Evolutionary conservation across 768 basidiomycete genomes (phyloP).

Genomic region (Pisolithus orientalis): DNA sequence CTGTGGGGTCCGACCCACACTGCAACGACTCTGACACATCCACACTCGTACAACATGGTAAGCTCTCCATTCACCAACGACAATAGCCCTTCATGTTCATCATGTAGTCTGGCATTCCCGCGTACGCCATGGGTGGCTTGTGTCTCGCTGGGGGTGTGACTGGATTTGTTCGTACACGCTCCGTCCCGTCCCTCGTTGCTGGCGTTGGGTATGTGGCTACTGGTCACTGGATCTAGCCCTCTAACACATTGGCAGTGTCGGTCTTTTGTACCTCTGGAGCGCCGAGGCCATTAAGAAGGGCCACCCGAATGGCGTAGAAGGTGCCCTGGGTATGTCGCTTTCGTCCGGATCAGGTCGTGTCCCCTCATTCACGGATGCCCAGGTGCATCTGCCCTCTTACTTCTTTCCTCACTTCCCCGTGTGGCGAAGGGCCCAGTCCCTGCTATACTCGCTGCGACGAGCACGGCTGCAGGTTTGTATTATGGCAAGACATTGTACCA

Average conservation of each 20-base stretch:
- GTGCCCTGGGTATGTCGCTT: constrained; percentile 58
- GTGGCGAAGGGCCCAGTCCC: constrained; percentile 72
- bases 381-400: constrained; percentile 74
- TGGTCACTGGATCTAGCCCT: neutral
- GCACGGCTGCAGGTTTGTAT: constrained; percentile 55
- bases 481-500: constrained; percentile 57
- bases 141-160: constrained; percentile 74
- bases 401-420: constrained; percentile 71
- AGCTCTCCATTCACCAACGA: constrained; percentile 15
- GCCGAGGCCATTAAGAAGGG: constrained; percentile 72
- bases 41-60: constrained; percentile 16
- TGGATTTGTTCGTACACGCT: constrained; percentile 66
- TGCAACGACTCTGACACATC: too few relatives aligned
- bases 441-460: constrained; percentile 51
- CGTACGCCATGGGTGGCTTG: constrained; percentile 68
- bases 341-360: neutral
- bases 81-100: constrained; percentile 18
- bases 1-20: too few relatives aligned
- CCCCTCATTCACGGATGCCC: neutral
- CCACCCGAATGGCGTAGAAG: constrained; percentile 67
- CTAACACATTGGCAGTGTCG: constrained; percentile 45
- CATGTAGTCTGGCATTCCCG: constrained; percentile 72
- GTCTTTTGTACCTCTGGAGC: constrained; percentile 73
- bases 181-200: constrained; percentile 77
- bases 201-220: constrained; percentile 57